These are phyloP conservation scores for Puccinia hordei DNA, from an alignment of 1,284 basidiomycete species.

Conservation along the genomic window DNA sequence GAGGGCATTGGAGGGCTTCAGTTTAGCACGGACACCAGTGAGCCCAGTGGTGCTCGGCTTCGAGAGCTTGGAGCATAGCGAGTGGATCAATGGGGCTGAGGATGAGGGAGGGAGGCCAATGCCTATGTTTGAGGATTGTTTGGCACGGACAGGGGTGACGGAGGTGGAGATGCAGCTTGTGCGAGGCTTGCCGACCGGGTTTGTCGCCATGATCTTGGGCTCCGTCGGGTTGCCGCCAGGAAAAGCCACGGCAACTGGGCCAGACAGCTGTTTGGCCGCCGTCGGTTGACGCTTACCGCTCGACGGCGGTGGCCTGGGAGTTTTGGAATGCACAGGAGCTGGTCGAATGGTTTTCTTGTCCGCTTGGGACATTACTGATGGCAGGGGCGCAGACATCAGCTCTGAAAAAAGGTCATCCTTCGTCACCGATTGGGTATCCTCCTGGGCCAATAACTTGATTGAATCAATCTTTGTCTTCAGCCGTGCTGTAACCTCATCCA, in stretches of 20 bases:
- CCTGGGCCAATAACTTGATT: no score
- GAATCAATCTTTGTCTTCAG: no score
- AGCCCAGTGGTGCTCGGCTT: not conserved
- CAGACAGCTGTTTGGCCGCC: no score
- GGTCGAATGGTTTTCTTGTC: no score
- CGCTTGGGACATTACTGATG: no score
- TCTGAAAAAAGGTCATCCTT: no score
- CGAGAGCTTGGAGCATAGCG: not conserved
- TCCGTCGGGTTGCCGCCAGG: not conserved
- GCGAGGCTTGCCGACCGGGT: not conserved
- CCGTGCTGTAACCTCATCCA: no score
- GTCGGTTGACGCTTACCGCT: not conserved
- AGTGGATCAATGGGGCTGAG: not conserved
- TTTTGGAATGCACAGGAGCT: not conserved
- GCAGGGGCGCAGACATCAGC: no score
- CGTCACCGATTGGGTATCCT: no score
- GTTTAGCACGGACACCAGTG: not conserved
- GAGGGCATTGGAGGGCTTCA: conserved; percentile 23
- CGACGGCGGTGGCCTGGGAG: not conserved
- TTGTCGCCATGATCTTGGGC: not conserved
- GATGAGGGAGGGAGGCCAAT: conserved; percentile 19
- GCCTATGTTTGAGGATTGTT: conserved; percentile 9
- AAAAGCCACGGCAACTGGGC: no score
- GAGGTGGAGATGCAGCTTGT: not conserved
- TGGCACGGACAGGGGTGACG: not conserved